Percentiles rank a stretch among this genome's conserved stretches.
Evolutionary conservation across 1,284 basidiomycete genomes (phyloP).

Genomic region (Apiotrichum domesticum): DNA sequence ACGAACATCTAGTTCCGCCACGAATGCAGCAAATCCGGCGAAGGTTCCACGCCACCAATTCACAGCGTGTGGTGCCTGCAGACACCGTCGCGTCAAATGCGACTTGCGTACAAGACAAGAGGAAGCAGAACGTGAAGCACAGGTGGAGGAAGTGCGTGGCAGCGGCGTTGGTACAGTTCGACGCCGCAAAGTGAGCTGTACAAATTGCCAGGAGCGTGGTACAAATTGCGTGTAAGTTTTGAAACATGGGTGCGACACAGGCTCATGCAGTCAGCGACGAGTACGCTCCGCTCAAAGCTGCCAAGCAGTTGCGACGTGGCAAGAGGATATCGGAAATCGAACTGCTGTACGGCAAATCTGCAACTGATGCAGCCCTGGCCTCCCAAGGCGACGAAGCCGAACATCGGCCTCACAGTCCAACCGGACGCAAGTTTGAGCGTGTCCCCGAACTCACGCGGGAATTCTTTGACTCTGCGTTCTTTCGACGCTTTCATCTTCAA

Average conservation of each 20-base stretch:
- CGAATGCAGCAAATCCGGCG: background rate
- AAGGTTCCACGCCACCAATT: slow-evolving; percentile 73
- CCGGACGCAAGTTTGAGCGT: slow-evolving; percentile 14
- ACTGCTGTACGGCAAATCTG: slow-evolving; percentile 37
- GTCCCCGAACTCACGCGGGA: slow-evolving; percentile 59
- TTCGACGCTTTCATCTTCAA: slow-evolving; percentile 70
- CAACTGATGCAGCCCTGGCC: slow-evolving; percentile 29
- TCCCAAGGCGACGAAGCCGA: slow-evolving; percentile 21
- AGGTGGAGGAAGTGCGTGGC: slow-evolving; percentile 6
- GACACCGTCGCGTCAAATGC: slow-evolving; percentile 61
- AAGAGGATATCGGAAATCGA: slow-evolving; percentile 76
- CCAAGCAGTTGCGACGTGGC: slow-evolving; percentile 73
- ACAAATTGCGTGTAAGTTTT: slow-evolving; percentile 73
- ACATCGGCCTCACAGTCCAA: slow-evolving; percentile 10
- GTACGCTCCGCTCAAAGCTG: slow-evolving; percentile 77
- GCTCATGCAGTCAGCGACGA: slow-evolving; percentile 56
- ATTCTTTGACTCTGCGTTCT: slow-evolving; percentile 77
- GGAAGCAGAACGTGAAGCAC: slow-evolving; percentile 19
- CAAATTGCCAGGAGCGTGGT: slow-evolving; percentile 77
- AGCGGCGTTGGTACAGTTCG: background rate
- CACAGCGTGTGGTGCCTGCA: slow-evolving; percentile 81
- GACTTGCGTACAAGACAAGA: slow-evolving; percentile 43
- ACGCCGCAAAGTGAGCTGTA: slow-evolving; percentile 53
- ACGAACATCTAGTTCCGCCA: background rate
- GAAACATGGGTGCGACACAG: too few species aligned